Evolutionary conservation across 1,284 basidiomycete genomes (phyloP).

Genomic region (Trametes versicolor): DNA sequence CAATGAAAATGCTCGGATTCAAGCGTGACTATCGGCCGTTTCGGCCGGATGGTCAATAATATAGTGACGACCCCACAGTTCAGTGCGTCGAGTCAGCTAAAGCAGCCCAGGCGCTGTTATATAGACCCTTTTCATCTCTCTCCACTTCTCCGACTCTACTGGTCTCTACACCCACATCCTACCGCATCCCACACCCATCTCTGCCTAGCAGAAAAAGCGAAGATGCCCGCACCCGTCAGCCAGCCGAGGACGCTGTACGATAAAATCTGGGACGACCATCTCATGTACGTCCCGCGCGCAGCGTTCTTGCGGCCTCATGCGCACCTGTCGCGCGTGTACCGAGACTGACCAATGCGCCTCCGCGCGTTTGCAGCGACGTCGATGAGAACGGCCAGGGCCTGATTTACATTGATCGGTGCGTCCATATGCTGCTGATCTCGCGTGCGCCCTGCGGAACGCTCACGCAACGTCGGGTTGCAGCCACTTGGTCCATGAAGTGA

Average conservation of each 20-base stretch:
- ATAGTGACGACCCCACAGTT: slow-evolving; percentile 21
- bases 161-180: background rate
- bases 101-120: slow-evolving; percentile 17
- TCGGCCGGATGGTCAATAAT: slow-evolving; percentile 28
- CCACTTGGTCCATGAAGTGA: slow-evolving; percentile 96
- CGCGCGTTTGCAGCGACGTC: slow-evolving; percentile 59
- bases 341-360: slow-evolving; percentile 11
- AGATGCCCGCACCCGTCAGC: slow-evolving; percentile 65
- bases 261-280: slow-evolving; percentile 97
- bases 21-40: slow-evolving; percentile 19
- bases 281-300: slow-evolving; percentile 69
- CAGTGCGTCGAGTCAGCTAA: slow-evolving; percentile 30
- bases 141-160: background rate
- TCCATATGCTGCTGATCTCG: slow-evolving; percentile 11
- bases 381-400: slow-evolving; percentile 88
- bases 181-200: no score
- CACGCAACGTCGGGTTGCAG: slow-evolving; percentile 50
- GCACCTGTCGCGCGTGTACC: background rate
- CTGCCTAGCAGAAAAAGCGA: slow-evolving; percentile 9
- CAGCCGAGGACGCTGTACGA: slow-evolving; percentile 90
- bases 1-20: background rate
- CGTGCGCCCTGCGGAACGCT: slow-evolving; percentile 14
- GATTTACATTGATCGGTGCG: slow-evolving; percentile 92
- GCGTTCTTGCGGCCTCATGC: background rate
- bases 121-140: slow-evolving; percentile 11